Conservation (phyloP, 116 monocot species). For the Phalaenopsis hybrid region DNA sequence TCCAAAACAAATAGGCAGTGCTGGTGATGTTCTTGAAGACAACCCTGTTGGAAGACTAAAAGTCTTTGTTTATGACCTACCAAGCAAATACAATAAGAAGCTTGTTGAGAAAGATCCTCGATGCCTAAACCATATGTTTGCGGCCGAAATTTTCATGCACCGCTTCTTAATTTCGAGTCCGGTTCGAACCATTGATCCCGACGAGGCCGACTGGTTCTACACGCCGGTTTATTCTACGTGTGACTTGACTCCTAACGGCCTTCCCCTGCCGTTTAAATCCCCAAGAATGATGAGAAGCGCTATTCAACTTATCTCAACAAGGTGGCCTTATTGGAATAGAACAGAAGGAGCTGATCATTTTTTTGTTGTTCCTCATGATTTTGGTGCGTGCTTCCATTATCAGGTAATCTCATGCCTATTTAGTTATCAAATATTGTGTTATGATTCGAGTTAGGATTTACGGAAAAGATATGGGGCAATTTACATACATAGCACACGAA, state of each 20-base stretch:
- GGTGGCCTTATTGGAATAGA: conserved; percentile 83
- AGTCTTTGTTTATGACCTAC: conserved; percentile 77
- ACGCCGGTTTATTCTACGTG: conserved; percentile 81
- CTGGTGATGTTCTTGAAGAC: conserved; percentile 86
- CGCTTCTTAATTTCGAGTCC: conserved; percentile 79
- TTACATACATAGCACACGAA: no score
- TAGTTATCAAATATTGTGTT: background rate
- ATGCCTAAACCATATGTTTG: conserved; percentile 90
- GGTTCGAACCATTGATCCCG: conserved; percentile 76
- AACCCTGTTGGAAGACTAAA: conserved; percentile 76
- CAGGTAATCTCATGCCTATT: conserved; percentile 28
- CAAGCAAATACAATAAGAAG: conserved; percentile 84
- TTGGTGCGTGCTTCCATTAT: conserved; percentile 85
- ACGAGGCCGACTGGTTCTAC: conserved; percentile 94
- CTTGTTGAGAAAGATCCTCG: conserved; percentile 71
- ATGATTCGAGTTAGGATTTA: background rate
- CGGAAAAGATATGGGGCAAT: no score
- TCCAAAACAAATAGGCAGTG: conserved; percentile 45
- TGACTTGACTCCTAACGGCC: conserved; percentile 63
- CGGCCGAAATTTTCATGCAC: conserved; percentile 86
- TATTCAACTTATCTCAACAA: conserved; percentile 56
- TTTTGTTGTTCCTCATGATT: conserved; percentile 84
- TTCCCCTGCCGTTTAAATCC: conserved; percentile 78
- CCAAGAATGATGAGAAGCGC: conserved; percentile 88
- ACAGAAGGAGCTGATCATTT: conserved; percentile 89